These are phyloP conservation scores for Nicotiana benthamiana DNA, from an alignment of 257 asterid species.

Conservation along the genomic window DNA sequence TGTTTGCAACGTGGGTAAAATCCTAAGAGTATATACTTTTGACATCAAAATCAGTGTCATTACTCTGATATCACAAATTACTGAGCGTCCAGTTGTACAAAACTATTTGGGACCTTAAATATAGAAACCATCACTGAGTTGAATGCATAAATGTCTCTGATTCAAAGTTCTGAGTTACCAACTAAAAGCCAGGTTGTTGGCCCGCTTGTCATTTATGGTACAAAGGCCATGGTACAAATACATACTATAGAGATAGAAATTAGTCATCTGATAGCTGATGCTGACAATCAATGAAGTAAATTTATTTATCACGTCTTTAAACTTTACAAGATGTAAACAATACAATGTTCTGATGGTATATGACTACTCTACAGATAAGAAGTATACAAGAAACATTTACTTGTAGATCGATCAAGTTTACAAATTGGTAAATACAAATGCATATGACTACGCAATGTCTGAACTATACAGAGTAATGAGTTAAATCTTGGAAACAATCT, in stretches of 20 bases:
- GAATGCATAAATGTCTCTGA: no score
- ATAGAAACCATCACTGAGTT: no score
- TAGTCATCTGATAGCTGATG: background rate
- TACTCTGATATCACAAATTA: no score
- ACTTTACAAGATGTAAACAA: background rate
- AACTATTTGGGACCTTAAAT: no score
- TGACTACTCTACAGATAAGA: background rate
- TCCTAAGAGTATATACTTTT: no score
- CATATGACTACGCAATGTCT: background rate
- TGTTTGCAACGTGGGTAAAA: no score
- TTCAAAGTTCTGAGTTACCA: no score
- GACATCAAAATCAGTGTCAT: no score
- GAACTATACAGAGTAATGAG: background rate
- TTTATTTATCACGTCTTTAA: background rate
- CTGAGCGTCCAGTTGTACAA: no score
- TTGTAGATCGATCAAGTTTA: background rate
- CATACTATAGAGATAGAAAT: background rate
- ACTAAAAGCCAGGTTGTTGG: no score
- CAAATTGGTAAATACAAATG: background rate
- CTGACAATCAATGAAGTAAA: background rate
- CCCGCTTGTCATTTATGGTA: no score
- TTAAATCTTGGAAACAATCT: conserved; percentile 36
- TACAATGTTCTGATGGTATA: background rate
- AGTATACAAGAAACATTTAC: background rate
- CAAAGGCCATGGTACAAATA: background rate